Conservation (phyloP, 805 yeast genomes). For the Metschnikowia continentalis region DNA sequence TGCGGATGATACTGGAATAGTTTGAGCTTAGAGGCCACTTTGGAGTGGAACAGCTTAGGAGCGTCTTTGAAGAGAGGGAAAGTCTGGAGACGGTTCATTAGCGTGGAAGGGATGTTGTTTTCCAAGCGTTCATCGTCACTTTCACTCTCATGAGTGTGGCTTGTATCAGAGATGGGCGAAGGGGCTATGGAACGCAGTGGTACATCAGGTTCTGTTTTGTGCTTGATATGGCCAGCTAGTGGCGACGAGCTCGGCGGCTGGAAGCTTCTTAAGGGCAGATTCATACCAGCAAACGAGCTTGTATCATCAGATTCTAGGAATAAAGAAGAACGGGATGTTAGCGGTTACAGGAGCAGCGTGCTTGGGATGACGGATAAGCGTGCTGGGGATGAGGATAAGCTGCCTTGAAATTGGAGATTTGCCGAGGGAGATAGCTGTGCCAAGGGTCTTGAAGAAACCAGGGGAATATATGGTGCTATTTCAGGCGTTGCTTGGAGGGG, state of each 20-base stretch:
- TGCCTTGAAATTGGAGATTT: neutral
- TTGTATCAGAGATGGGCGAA: slow-evolving; percentile 2
- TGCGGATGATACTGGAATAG: slow-evolving; percentile 64
- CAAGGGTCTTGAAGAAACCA: too few species aligned
- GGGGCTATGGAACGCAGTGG: slow-evolving; percentile 1
- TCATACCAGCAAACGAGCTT: slow-evolving; percentile 2
- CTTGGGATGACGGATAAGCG: neutral
- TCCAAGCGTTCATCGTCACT: slow-evolving; percentile 10
- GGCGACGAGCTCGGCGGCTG: slow-evolving; percentile 21
- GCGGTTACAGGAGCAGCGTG: neutral
- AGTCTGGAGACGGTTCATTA: slow-evolving; percentile 50
- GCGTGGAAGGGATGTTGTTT: slow-evolving; percentile 43
- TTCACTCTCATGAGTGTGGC: slow-evolving; percentile 3
- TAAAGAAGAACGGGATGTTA: neutral
- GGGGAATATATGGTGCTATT: too few species aligned
- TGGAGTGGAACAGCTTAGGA: slow-evolving; percentile 58
- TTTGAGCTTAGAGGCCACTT: slow-evolving; percentile 53
- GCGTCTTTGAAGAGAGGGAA: slow-evolving; percentile 66
- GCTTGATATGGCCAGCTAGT: slow-evolving; percentile 8
- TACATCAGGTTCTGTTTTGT: neutral
- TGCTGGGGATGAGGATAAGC: neutral
- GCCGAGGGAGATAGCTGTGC: neutral
- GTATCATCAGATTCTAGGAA: neutral
- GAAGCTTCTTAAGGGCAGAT: slow-evolving; percentile 10
- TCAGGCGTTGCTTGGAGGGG: neutral